Evolutionary conservation across 352 stramenopile species (phyloP), one percentile per base, ranked within the genome.

Genomic region (Phytophthora hibernalis): DNA sequence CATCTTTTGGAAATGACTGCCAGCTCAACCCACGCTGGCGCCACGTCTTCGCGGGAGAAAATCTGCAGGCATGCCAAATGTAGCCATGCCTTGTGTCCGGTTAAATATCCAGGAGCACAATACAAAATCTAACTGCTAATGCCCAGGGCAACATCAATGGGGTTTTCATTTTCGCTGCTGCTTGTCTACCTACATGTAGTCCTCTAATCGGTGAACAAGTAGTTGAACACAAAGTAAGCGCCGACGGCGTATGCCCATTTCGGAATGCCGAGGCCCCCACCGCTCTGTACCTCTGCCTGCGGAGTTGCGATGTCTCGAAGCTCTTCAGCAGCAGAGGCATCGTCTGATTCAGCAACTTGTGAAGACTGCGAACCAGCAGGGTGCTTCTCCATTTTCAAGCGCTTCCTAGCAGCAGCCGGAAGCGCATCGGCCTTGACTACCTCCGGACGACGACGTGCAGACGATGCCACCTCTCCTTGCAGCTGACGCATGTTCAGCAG

Each of bases 401-500:
- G 80, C 53, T 89, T 87, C 31, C 76, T 77, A 6, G 80, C 84
- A 30, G 72, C 84, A 55, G 82, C 61, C 11, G 82, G 80, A 16
- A 87, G 49, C 12, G 75, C 42, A n/a, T 92, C 82, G 7, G 67
- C 56, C 58, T 89, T 91, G n/a, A 77, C 65, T 9, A 68, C 55
- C 26, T 85, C 80, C 9, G 68, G 70, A 9, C 82, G 82, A 44
- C 76, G 85, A 62, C 80, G 79, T 9, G 70, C 74, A 22, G 72
- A 81, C 26, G 77, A 92, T n/a, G 74, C 83, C 28, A 94, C 77
- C 48, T 94, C 83, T 49, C 82, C 86, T 59, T 94, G 85, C 15
- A 94, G 74, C 72, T 92, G 76, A 13, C 86, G 83, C 77, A 94
- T 91, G 21, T 78, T 82, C 12, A 94, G 74, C 50, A 94, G 57